phyloP scores from a whole-genome alignment of 2,329 filamentous ascomycete species.

The Trichoderma cornu-damae region DNA sequence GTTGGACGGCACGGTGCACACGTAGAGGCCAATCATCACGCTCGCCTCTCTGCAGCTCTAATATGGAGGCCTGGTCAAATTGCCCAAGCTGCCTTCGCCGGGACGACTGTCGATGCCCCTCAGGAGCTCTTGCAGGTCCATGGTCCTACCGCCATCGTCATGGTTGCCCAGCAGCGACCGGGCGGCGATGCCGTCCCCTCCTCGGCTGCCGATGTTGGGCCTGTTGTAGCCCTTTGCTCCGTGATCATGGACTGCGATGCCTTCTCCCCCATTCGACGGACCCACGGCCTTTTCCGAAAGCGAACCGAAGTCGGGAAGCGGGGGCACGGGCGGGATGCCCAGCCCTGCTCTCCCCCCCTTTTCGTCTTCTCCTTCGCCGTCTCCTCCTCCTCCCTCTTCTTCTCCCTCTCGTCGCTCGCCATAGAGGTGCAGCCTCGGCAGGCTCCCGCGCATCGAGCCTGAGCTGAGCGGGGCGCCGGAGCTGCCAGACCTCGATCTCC shows the following conservation, averaged over 20 bases:
- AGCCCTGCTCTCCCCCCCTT: conserved; percentile 17
- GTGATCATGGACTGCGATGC: conserved; percentile 35
- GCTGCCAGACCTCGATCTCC: conserved; percentile 34
- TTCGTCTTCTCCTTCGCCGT: too few relatives aligned
- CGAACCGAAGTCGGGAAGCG: conserved; percentile 41
- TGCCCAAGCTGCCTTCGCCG: conserved; percentile 43
- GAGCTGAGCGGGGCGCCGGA: conserved; percentile 41
- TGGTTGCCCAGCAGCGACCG: conserved; percentile 33
- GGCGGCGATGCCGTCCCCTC: conserved; percentile 36
- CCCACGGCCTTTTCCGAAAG: conserved; percentile 30
- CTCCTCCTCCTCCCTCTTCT: too few relatives aligned
- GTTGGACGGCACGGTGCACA: too few relatives aligned
- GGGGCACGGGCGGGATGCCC: conserved; percentile 52
- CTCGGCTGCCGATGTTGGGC: conserved; percentile 40
- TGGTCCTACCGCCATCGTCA: conserved; percentile 30
- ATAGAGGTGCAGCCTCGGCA: conserved; percentile 28
- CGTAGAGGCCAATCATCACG: not conserved
- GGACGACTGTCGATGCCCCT: conserved; percentile 47
- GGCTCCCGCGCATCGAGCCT: conserved; percentile 36
- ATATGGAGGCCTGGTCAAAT: conserved; percentile 47
- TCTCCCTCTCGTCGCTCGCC: too few relatives aligned
- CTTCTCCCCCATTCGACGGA: conserved; percentile 25
- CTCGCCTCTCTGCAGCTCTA: conserved; percentile 25
- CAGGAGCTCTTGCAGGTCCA: conserved; percentile 47
- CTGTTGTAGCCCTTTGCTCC: conserved; percentile 29